A percentile compares a stretch with the other conserved stretches of the same genome.
Conservation (phyloP, 75 land plant genomes). For the Larix kaempferi region DNA sequence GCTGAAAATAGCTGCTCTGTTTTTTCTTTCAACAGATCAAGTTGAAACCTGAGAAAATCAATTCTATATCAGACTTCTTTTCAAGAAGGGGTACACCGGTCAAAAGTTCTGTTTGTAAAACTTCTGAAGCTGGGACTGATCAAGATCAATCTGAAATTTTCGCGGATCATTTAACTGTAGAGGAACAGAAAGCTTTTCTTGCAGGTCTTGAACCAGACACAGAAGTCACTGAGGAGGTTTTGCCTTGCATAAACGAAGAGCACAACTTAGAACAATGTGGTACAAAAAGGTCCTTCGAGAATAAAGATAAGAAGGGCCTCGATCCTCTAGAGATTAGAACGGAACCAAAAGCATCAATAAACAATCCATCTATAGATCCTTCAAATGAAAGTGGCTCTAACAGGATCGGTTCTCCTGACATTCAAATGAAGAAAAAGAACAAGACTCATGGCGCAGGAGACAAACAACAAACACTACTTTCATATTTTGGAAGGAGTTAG, state of each 20-base stretch:
- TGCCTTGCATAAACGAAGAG: neutral
- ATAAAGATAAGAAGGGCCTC: neutral
- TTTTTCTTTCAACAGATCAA: slow-evolving; percentile 23
- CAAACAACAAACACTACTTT: slow-evolving; percentile 3
- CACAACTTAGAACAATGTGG: neutral
- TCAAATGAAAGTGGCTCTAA: neutral
- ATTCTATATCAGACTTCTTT: slow-evolving; percentile 34
- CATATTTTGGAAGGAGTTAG: neutral
- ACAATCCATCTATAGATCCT: neutral
- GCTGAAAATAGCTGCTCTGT: neutral
- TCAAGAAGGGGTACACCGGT: slow-evolving; percentile 17
- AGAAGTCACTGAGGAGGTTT: neutral
- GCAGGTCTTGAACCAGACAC: slow-evolving; percentile 4
- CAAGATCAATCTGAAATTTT: neutral
- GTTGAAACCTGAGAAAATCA: slow-evolving; percentile 21
- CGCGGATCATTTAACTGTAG: neutral
- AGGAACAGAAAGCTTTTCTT: slow-evolving; percentile 2
- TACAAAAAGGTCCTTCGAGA: neutral
- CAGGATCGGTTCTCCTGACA: neutral
- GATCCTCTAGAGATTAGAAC: neutral
- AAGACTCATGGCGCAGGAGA: neutral
- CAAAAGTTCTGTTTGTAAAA: neutral
- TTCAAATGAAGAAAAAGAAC: slow-evolving; percentile 1
- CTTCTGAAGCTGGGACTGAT: neutral
- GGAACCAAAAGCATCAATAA: neutral